Evolutionary conservation across 2,329 filamentous ascomycete species (phyloP), one percentile per base, ranked within the genome.

Genomic region (Truncatella angustata): DNA sequence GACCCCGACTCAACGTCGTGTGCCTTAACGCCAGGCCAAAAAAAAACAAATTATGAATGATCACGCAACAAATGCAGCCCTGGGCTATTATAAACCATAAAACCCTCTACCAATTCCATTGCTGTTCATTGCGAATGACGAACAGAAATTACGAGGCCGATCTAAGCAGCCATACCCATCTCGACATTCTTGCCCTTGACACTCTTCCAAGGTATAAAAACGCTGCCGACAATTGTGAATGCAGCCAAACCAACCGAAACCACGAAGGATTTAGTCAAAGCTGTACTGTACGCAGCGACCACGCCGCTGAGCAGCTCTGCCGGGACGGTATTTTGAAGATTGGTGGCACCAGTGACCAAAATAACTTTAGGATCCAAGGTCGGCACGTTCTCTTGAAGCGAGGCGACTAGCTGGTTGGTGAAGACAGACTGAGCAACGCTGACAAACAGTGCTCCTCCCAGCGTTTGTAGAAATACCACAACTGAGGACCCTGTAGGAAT

Each of bases 141-240:
- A 35, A 34, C 4, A 16, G 14, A 47, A 11, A 3, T 21, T 14
- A 21, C 11, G 16, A 11, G 44, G 16, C 11, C 21, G n/a, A 40
- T 40, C 37, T 10, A 40, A 44, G 14, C 4, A 42, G 42, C 51
- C 37, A 39, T 34, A 18, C 28, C 48, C 21, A 51, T 40, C 47
- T 67, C 64, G 6, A 72, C 56, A 43, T 79, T 78, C 67, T 78
- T 81, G 4, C 78, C 79, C 62, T 81, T 83, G 20, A 84, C 75
- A 53, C 75, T 81, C 71, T 75, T 78, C 76, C 76, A 80, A 62
- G 82, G 78, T 48, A 79, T 71, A 6, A 73, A 65, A 11, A 71
- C 60, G 2, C 70, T 65, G 2, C 75, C 74, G 18, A 76, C 37
- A 39, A 78, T 70, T 0, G 74, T 70, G 5, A 78, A 58, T 6